Conservation (phyloP, 2,329 filamentous ascomycete genomes). For the Neonectria magnoliae region DNA sequence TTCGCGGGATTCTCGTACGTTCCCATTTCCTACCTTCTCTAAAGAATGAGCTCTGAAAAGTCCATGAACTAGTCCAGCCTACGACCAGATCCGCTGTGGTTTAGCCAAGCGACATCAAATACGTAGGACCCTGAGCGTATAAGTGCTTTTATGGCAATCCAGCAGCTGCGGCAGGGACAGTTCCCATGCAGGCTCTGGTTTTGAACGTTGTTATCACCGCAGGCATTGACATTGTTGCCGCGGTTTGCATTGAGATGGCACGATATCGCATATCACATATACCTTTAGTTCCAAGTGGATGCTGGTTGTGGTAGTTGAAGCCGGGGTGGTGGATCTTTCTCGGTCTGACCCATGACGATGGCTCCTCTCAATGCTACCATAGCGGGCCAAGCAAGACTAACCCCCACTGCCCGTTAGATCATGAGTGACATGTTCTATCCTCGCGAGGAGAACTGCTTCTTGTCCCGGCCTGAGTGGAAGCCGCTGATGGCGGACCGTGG, state of each 20-base stretch:
- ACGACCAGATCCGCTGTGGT: neutral
- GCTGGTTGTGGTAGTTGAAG: slow-evolving; percentile 28
- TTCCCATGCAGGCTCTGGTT: neutral
- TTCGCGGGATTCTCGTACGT: slow-evolving; percentile 51
- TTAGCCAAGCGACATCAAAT: slow-evolving; percentile 10
- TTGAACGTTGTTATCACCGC: slow-evolving; percentile 8
- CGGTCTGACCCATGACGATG: slow-evolving; percentile 26
- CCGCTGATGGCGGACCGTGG: slow-evolving; percentile 43
- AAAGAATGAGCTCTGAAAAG: neutral
- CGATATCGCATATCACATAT: slow-evolving; percentile 43
- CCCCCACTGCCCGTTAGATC: slow-evolving; percentile 43
- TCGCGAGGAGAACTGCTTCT: slow-evolving; percentile 48
- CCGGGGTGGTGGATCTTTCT: slow-evolving; percentile 34
- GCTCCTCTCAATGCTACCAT: slow-evolving; percentile 36
- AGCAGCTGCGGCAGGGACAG: slow-evolving; percentile 10
- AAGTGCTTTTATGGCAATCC: slow-evolving; percentile 8
- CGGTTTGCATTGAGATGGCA: slow-evolving; percentile 38
- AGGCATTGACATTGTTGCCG: neutral
- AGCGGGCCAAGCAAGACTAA: slow-evolving; percentile 33
- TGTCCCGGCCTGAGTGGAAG: slow-evolving; percentile 50
- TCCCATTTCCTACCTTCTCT: slow-evolving; percentile 1
- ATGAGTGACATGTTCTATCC: slow-evolving; percentile 52
- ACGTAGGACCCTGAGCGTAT: slow-evolving; percentile 1
- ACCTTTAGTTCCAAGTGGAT: slow-evolving; percentile 38
- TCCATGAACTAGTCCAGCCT: neutral